phyloP scores from a whole-genome alignment of 129 eudicot genomes.

The Lonicera japonica region DNA sequence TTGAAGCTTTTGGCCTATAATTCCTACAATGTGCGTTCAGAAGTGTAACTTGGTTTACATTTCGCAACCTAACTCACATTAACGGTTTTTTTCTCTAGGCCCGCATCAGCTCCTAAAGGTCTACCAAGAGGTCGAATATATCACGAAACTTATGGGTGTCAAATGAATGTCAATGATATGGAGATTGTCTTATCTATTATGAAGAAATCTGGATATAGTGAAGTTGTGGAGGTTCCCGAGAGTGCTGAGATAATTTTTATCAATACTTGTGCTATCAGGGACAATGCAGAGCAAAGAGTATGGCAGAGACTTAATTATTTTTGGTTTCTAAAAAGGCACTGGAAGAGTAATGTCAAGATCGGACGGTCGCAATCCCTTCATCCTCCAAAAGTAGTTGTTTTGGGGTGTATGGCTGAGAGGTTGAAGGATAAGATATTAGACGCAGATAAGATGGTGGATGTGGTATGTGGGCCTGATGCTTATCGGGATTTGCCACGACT shows the following conservation, averaged over 20 bases:
- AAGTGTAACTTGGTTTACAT: neutral
- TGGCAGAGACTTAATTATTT: conserved; percentile 97
- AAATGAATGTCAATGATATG: conserved; percentile 98
- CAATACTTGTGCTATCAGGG: conserved; percentile 95
- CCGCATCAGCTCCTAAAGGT: conserved; percentile 32
- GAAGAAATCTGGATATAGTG: conserved; percentile 90
- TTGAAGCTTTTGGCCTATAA: neutral
- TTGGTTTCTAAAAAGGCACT: conserved; percentile 91
- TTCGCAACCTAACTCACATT: neutral
- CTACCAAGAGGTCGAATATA: conserved; percentile 82
- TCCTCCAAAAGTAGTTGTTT: conserved; percentile 97
- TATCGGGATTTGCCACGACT: conserved; percentile 92
- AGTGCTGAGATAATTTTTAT: conserved; percentile 93
- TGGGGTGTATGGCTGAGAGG: conserved; percentile 99
- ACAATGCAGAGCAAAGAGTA: conserved; percentile 91
- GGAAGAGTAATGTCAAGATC: conserved; percentile 81
- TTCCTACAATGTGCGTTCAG: neutral
- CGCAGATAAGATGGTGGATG: conserved; percentile 98
- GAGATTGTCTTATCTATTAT: conserved; percentile 91
- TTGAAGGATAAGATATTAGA: conserved; percentile 92
- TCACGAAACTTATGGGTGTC: conserved; percentile 99
- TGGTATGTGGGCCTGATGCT: conserved; percentile 98
- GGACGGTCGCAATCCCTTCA: conserved; percentile 72
- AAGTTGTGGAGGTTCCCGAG: conserved; percentile 72
- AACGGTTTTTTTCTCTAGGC: conserved; percentile 28